Evolutionary conservation across 306 rosid species (phyloP).

Genomic region (Gastrolobium bilobum): DNA sequence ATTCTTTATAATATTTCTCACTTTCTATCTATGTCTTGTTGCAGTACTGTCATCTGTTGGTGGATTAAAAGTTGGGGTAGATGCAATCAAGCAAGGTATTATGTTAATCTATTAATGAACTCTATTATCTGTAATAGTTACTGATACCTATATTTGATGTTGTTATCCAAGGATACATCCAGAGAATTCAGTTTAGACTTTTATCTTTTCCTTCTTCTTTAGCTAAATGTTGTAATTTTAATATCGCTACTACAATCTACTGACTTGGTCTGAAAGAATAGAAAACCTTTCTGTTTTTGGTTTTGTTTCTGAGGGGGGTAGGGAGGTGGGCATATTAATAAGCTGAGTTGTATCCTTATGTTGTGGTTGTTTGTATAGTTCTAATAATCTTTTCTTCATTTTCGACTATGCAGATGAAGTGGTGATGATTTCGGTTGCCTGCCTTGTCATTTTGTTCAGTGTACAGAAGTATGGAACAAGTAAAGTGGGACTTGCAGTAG

Average conservation of each 20-base stretch:
- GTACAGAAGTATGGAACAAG: constrained; percentile 97
- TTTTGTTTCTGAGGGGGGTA: neutral
- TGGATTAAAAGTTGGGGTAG: constrained; percentile 86
- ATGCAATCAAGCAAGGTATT: constrained; percentile 80
- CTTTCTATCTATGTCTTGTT: constrained; percentile 48
- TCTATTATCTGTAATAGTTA: constrained; percentile 22
- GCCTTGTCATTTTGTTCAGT: constrained; percentile 86
- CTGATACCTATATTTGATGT: constrained; percentile 18
- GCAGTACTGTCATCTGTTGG: constrained; percentile 94
- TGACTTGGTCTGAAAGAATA: neutral
- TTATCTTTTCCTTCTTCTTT: neutral
- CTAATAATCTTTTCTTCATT: constrained; percentile 42
- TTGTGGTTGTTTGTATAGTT: constrained; percentile 25
- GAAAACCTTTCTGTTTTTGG: neutral
- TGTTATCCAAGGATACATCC: constrained; percentile 12
- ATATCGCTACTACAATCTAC: constrained; percentile 11
- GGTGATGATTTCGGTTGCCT: constrained; percentile 91
- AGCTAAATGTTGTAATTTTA: constrained; percentile 7
- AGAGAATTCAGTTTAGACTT: constrained; percentile 21
- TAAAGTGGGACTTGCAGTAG: constrained; percentile 91
- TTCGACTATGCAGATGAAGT: constrained; percentile 80
- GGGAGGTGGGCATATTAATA: neutral
- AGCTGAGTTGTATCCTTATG: constrained; percentile 20
- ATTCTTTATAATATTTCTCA: constrained; percentile 45
- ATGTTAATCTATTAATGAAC: constrained; percentile 31